A percentile compares a stretch with the other conserved stretches of the same genome.
phyloP scores from a whole-genome alignment of 805 yeast genomes.

The Isabelozyma heimii region DNA sequence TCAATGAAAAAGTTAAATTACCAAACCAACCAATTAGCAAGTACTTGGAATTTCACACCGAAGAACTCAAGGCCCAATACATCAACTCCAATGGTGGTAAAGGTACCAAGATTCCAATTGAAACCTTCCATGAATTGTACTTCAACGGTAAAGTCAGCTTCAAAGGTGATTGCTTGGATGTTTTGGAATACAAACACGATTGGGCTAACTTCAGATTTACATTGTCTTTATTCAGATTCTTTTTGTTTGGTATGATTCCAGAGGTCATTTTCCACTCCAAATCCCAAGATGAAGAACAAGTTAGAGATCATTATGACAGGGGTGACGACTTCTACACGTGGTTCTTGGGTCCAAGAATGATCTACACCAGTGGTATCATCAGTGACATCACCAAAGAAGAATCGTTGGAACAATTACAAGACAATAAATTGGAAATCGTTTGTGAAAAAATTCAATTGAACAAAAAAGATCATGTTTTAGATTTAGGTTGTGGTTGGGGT shows the following conservation, averaged over 20 bases:
- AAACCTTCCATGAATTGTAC: slow-evolving; percentile 85
- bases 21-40: slow-evolving; percentile 78
- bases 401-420: slow-evolving; percentile 78
- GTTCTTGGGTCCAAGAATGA: slow-evolving; percentile 94
- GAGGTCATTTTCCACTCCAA: slow-evolving; percentile 90
- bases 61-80: slow-evolving; percentile 64
- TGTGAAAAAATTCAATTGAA: slow-evolving; percentile 80
- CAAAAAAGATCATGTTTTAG: slow-evolving; percentile 73
- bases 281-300: slow-evolving; percentile 95
- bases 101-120: slow-evolving; percentile 80
- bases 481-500: slow-evolving; percentile 97
- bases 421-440: slow-evolving; percentile 82
- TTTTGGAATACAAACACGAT: slow-evolving; percentile 84
- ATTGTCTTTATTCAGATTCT: slow-evolving; percentile 68
- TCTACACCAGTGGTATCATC: slow-evolving; percentile 85
- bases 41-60: slow-evolving; percentile 80
- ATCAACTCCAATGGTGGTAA: slow-evolving; percentile 50
- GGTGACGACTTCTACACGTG: slow-evolving; percentile 94
- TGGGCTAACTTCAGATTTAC: slow-evolving; percentile 87
- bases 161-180: slow-evolving; percentile 84
- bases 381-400: slow-evolving; percentile 69
- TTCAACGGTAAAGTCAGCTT: slow-evolving; percentile 81
- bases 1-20: slow-evolving; percentile 70
- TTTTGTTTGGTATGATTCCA: slow-evolving; percentile 85
- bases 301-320: slow-evolving; percentile 91